Evolutionary conservation across 805 yeast genomes (phyloP), one percentile per base, ranked within the genome.

Genomic region (Candida ascalaphidarum): DNA sequence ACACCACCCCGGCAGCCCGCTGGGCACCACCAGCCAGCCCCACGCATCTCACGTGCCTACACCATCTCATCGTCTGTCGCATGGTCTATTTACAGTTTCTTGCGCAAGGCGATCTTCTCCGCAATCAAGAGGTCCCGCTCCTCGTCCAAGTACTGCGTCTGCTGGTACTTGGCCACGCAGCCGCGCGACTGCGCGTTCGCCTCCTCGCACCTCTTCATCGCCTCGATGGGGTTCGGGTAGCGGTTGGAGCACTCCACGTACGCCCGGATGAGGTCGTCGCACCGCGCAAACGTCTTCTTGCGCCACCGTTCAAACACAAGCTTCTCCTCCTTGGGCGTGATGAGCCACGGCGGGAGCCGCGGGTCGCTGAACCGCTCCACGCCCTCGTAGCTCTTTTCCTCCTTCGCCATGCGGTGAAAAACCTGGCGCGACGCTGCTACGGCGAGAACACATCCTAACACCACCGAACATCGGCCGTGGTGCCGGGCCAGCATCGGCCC

Each of bases 321-420:
- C 52, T 75, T 76, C 46, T 82, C 94, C 48, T 82, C 92, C 37
- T 66, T 68, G 10, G 92, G 89, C 0, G 83, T 71, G 14, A 82
- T 58, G 37, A 80, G 70, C 94, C 94, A 82, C 9, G 71, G 59
- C 1, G 94, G 94, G 16, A 81, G 55, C 37, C 52, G 55, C 19
- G 68, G 68, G 40, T 63, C 58, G 4, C 60, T 47, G 18, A 58
- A 63, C 29, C 61, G 51, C 17, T 58, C 61, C 7, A 55, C 48
- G 22, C 52, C 61, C 21, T 58, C 61, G 36, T 48, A 59, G 11
- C 57, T 44, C 34, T 55, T 55, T 35, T 60, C 53, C 27, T 39
- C 34, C n/a, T n/a, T n/a, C n/a, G n/a, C n/a, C n/a, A n/a, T n/a
- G n/a, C n/a, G n/a, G n/a, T n/a, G n/a, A n/a, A n/a, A n/a, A n/a